Evolutionary conservation across 495 filamentous ascomycete species (phyloP), one percentile per base, ranked within the genome.

Genomic region (Baudoinia panamericana): DNA sequence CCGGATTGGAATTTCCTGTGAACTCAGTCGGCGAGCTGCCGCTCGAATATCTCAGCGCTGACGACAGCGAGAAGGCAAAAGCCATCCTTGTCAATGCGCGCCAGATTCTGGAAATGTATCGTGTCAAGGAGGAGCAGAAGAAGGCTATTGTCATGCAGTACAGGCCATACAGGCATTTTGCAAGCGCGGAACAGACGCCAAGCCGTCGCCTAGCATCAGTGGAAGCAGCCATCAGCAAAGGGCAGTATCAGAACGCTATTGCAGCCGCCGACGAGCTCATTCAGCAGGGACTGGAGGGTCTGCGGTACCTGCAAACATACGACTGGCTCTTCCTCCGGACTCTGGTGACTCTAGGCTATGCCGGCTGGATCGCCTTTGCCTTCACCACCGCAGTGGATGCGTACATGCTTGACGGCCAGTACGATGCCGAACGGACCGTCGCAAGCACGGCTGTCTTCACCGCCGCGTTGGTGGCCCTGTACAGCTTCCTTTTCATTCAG

Each of bases 251-350:
- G 30, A 69, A 75, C 44, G 82, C 86, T 1, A 93, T 96, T 51
- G 59, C 68, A 36, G 68, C 80, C 41, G 84, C 81, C 9, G 73
- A 76, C 10, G 73, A 78, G 5, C 63, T 96, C 10, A 79, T 95
- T 41, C 72, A 78, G 41, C 59, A 78, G 13, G 82, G 78, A 4
- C 69, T 96, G 2, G 75, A 84, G 41, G 92, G 92, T 17, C 67
- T 99, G 28, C 73, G 90, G 28, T 99, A 99, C 55, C 70, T 96
- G 21, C 92, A 99, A 57, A 96, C 84, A 0, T 84, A 84, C 49
- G 90, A 99, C 61, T 99, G 92, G 92, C 69, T 96, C n/a, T 96
- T 99, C 64, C 60, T 99, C 24, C 71, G 92, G 36, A 79, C 80
- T n/a, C 70, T 96, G 25, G 82, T 99, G 24, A 92, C 92, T 10